These are phyloP conservation scores for Aspergillus fumigatus DNA, from an alignment of 2,329 filamentous ascomycete genomes.

Conservation along the genomic window DNA sequence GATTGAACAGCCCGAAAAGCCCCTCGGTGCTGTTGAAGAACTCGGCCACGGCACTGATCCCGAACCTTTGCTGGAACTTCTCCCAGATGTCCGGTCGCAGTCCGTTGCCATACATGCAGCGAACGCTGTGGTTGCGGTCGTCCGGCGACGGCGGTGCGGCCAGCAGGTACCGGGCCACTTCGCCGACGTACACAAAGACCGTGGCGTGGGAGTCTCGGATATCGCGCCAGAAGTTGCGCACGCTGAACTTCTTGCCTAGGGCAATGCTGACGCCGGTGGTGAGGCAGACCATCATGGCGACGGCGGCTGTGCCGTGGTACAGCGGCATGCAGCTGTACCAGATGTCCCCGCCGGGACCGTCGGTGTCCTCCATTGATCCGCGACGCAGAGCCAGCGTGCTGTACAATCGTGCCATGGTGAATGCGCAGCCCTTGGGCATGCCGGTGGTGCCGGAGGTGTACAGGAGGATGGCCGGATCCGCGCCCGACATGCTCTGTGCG, in stretches of 20 bases:
- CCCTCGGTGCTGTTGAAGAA: conserved; percentile 78
- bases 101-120: conserved; percentile 47
- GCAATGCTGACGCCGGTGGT: conserved; percentile 45
- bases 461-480: conserved; percentile 60
- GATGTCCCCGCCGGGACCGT: conserved; percentile 45
- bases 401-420: conserved; percentile 50
- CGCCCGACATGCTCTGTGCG: conserved; percentile 47
- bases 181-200: conserved; percentile 72
- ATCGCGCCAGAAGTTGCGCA: conserved; percentile 66
- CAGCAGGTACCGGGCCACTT: conserved; percentile 69
- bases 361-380: conserved; percentile 25
- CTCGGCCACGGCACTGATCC: conserved; percentile 55
- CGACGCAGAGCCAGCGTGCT: conserved; percentile 32
- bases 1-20: conserved; percentile 59
- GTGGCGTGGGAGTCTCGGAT: conserved; percentile 64
- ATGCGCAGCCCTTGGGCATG: conserved; percentile 65
- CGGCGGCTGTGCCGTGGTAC: conserved; percentile 70
- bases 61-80: conserved; percentile 51
- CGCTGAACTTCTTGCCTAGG: conserved; percentile 55
- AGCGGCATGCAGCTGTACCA: conserved; percentile 76
- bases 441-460: conserved; percentile 77
- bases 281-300: conserved; percentile 54
- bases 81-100: conserved; percentile 48
- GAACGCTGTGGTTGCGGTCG: conserved; percentile 43
- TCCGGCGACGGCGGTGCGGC: conserved; percentile 53